phyloP scores from a whole-genome alignment of 495 filamentous ascomycete species.

The Lophiostoma macrostomum region DNA sequence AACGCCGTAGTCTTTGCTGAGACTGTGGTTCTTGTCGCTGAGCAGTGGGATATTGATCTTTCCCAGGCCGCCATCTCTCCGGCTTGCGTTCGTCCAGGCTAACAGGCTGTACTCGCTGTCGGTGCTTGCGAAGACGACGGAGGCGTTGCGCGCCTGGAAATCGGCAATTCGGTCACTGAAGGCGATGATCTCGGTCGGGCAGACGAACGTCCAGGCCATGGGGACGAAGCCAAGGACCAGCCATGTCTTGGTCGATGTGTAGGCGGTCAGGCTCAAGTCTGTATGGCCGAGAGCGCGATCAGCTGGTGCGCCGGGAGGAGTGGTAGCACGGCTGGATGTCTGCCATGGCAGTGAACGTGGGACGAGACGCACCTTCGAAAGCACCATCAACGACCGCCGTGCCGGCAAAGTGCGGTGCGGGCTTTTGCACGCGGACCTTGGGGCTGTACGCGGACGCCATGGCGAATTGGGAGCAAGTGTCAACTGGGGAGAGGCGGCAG shows the following conservation, averaged over 20 bases:
- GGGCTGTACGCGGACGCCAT: slow-evolving; percentile 31
- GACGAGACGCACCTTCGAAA: slow-evolving; percentile 33
- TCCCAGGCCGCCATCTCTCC: slow-evolving; percentile 55
- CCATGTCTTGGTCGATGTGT: slow-evolving; percentile 47
- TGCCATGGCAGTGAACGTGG: not conserved
- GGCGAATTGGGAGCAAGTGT: not conserved
- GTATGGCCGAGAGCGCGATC: slow-evolving; percentile 4
- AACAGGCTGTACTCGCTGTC: slow-evolving; percentile 53
- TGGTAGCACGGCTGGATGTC: not conserved
- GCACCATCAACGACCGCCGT: slow-evolving; percentile 37
- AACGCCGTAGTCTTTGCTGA: slow-evolving; percentile 56
- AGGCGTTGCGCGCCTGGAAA: slow-evolving; percentile 45
- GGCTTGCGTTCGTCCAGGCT: slow-evolving; percentile 51
- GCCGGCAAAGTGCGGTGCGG: slow-evolving; percentile 46
- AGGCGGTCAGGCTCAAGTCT: slow-evolving; percentile 47
- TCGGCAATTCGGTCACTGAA: slow-evolving; percentile 47
- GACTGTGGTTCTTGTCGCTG: slow-evolving; percentile 54
- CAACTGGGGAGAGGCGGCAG: not conserved
- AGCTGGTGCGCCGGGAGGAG: not conserved
- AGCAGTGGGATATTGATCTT: slow-evolving; percentile 53
- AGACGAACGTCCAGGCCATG: slow-evolving; percentile 55
- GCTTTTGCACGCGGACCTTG: slow-evolving; percentile 50
- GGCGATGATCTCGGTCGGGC: slow-evolving; percentile 53
- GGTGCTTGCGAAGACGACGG: slow-evolving; percentile 52
- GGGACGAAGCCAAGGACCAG: slow-evolving; percentile 52